Base-by-base conservation (phyloP, 495 filamentous ascomycete species). In the Schizothecium vesticola region DNA sequence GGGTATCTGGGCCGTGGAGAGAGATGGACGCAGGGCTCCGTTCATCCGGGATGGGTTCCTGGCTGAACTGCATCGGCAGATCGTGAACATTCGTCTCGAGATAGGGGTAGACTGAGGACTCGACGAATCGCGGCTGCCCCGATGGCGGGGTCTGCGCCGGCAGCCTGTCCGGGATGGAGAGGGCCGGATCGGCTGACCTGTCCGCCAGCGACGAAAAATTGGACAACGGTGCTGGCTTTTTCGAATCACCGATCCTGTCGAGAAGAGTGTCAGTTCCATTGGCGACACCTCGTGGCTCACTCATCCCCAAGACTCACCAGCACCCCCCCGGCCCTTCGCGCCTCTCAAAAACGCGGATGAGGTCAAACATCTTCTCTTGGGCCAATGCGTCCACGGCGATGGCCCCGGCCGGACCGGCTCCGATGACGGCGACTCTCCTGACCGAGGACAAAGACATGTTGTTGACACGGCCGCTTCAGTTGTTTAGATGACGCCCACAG, bases 341-440 rank as follows among this genome's bases (percentile, higher is more conserved):
- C 31, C 86, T 71, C 70, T 89, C 87, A 74, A 88, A 89, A 1
- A 88, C 86, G 24, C 85, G 81, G 61, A 88, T 84, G 8, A 79
- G 67, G 63, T 87, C 82, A 69, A 88, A 89, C 0, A 75, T 71
- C 64, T 84, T 78, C 69, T 89, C 87, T 69, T 86, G 80, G 23
- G 80, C 80, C 51, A 89, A 72, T 0, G 86, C 86, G 79, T 88
- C 84, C 3, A 87, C 77, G 0, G 86, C 74, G 72, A 88, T 88
- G 62, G 85, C 86, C 11, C 86, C 86, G 0, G 86, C 78, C 11
- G 86, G 87, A 3, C 87, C 86, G 1, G 85, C 80, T 11, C 87
- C 86, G 67, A 89, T 87, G 5, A 89, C 80, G 22, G 86, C 87
- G 12, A 88, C 80, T 23, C 82, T 79, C 72, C 84, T 86, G 26